Conservation (phyloP, 2,329 filamentous ascomycete genomes). For the Aspergillus ibericus region DNA sequence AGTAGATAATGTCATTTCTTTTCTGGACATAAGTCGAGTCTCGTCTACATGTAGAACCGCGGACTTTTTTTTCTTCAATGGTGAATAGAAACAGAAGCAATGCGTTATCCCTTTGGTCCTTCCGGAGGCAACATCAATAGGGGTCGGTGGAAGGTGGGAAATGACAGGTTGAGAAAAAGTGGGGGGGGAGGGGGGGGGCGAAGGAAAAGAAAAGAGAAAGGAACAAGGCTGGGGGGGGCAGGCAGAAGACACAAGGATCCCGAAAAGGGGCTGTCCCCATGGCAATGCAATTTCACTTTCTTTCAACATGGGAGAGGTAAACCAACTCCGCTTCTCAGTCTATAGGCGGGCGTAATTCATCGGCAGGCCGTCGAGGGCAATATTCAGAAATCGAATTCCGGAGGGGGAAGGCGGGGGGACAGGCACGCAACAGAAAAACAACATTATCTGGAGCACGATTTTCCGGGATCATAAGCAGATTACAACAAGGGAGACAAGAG, state of each 20-base stretch:
- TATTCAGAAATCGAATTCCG: not conserved
- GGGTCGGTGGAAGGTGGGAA: not conserved
- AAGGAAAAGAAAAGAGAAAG: not conserved
- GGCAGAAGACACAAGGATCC: not conserved
- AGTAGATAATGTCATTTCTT: not conserved
- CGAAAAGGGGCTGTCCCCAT: not conserved
- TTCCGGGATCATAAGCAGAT: not conserved
- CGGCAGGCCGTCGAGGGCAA: not conserved
- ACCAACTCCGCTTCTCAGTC: not conserved
- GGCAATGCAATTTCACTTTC: constrained; percentile 4
- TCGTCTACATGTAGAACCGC: constrained; percentile 11
- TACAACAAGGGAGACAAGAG: not conserved
- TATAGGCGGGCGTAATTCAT: not conserved
- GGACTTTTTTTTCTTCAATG: not conserved
- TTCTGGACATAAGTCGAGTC: not conserved
- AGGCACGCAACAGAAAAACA: not conserved
- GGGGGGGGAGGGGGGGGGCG: not conserved
- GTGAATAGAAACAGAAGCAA: not conserved
- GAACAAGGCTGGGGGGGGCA: not conserved
- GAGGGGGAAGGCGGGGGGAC: not conserved
- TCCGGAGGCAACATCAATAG: constrained; percentile 2
- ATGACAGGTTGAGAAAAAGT: not conserved
- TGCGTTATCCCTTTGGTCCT: constrained; percentile 5
- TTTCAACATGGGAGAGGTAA: not conserved
- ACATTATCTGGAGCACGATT: not conserved